Conservation (phyloP, 1,139 yeast species). For the Hanseniaspora sp. region DNA sequence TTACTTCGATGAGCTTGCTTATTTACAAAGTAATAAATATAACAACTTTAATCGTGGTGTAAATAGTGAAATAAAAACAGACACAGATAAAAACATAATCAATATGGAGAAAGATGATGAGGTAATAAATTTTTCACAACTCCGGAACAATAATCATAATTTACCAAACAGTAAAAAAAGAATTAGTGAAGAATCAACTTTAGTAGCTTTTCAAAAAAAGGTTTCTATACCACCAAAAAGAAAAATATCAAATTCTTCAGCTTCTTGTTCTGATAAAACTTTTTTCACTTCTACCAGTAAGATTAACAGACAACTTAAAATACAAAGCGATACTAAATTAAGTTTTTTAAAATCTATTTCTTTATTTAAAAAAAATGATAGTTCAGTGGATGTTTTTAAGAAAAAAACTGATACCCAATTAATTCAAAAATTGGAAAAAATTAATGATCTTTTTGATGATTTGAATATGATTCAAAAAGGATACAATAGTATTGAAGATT, state of each 20-base stretch:
- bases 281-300: neutral
- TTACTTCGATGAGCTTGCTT: neutral
- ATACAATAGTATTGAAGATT: conserved; percentile 21
- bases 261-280: neutral
- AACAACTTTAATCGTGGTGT: neutral
- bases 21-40: neutral
- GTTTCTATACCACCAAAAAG: neutral
- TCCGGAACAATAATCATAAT: neutral
- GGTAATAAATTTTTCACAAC: neutral
- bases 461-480: neutral
- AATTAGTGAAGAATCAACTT: conserved; percentile 12
- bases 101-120: neutral
- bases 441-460: neutral
- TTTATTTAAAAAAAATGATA: no score
- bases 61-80: neutral
- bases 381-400: neutral
- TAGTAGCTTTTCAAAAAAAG: conserved; percentile 1
- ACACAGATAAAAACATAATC: no score
- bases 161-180: neutral
- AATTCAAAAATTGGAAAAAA: neutral
- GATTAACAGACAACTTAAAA: neutral
- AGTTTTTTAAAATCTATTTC: neutral
- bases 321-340: neutral
- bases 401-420: neutral
- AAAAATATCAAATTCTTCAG: neutral